Percentiles rank a stretch among this genome's conserved stretches.
These are phyloP conservation scores for Termitomyces heimii DNA, from an alignment of 768 basidiomycete species.

Conservation along the genomic window DNA sequence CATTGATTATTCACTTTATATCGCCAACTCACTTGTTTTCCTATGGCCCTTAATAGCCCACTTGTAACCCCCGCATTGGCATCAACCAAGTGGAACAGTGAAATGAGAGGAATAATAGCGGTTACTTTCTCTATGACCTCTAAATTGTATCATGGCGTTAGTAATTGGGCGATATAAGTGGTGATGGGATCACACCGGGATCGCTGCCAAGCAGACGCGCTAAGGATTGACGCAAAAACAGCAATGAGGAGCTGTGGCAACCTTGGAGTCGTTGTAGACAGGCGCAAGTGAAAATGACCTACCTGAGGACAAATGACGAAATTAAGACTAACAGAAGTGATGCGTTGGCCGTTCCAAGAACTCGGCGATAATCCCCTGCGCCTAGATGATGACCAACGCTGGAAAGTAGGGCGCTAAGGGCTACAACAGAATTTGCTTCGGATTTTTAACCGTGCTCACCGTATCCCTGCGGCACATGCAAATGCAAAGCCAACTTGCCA, in stretches of 20 bases:
- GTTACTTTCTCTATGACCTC: neutral
- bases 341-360: neutral
- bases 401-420: neutral
- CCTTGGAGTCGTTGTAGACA: neutral
- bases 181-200: neutral
- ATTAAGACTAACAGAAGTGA: neutral
- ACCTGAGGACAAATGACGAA: neutral
- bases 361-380: neutral
- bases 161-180: neutral
- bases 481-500: conserved; percentile 81
- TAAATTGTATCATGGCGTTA: neutral
- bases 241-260: neutral
- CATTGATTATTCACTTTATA: neutral
- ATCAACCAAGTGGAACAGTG: neutral
- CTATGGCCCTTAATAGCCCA: neutral
- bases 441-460: conserved; percentile 37
- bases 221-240: neutral
- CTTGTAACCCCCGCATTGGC: neutral
- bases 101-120: neutral
- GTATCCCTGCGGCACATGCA: conserved; percentile 74
- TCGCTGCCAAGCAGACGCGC: neutral
- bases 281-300: neutral
- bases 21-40: conserved; percentile 25
- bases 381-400: conserved; percentile 10
- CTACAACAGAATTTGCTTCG: neutral